Conservation (phyloP, 2,329 filamentous ascomycete genomes). For the Knoxdaviesia proteae region DNA sequence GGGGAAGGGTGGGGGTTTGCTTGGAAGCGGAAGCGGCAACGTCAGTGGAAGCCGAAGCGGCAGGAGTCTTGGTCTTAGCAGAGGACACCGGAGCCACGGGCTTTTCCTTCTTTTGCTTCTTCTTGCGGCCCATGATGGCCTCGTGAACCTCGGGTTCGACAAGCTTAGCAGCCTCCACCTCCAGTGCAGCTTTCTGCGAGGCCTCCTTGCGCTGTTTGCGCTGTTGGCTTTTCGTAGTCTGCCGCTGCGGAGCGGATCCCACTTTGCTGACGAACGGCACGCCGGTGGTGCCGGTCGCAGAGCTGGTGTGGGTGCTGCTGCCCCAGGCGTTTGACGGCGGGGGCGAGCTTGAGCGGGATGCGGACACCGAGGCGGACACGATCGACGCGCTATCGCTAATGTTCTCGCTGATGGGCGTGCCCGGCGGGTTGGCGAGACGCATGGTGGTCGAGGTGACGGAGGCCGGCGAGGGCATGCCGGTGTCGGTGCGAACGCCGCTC, state of each 20-base stretch:
- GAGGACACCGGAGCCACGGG: constrained; percentile 8
- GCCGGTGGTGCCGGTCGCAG: constrained; percentile 5
- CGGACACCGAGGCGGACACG: constrained; percentile 47
- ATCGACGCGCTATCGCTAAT: constrained; percentile 61
- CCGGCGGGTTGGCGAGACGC: no score
- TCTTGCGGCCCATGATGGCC: constrained; percentile 61
- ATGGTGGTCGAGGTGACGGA: constrained; percentile 9
- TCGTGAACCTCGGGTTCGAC: constrained; percentile 38
- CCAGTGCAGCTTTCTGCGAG: constrained; percentile 37
- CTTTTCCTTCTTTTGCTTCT: constrained; percentile 66
- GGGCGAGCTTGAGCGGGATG: constrained; percentile 50
- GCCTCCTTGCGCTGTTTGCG: constrained; percentile 56
- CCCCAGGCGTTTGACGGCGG: constrained; percentile 18
- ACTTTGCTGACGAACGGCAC: constrained; percentile 21
- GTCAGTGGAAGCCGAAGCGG: neutral
- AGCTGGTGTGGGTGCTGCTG: neutral
- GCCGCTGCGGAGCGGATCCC: constrained; percentile 46
- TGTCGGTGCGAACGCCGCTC: no score
- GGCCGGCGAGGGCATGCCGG: neutral
- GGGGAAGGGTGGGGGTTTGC: no score
- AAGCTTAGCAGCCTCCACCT: constrained; percentile 24
- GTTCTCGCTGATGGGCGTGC: constrained; percentile 42
- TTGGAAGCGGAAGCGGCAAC: neutral
- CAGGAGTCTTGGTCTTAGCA: neutral
- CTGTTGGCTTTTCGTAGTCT: constrained; percentile 57